These are phyloP conservation scores for Magnaporthiopsis poae DNA, from an alignment of 2,329 filamentous ascomycete genomes.

Conservation along the genomic window DNA sequence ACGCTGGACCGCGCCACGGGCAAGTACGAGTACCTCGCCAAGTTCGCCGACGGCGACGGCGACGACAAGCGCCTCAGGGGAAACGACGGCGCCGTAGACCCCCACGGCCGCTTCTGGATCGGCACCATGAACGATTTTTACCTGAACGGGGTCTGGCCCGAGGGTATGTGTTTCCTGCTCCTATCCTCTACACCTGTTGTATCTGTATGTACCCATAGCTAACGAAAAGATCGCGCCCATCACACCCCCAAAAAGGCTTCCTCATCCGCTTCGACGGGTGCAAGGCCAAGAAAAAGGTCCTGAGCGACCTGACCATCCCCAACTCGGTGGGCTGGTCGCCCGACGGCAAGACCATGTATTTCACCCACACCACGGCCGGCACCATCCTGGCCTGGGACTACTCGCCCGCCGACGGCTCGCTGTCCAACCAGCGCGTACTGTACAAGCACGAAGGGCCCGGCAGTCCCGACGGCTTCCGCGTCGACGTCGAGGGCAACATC, in stretches of 20 bases:
- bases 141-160: constrained; percentile 46
- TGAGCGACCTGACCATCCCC: constrained; percentile 63
- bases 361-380: constrained; percentile 65
- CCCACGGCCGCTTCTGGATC: constrained; percentile 72
- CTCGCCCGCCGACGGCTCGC: constrained; percentile 48
- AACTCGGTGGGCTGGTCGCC: constrained; percentile 77
- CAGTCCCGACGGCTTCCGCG: constrained; percentile 73
- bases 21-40: constrained; percentile 42
- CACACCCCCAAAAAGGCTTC: constrained; percentile 39
- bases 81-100: constrained; percentile 78
- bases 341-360: constrained; percentile 65
- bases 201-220: not conserved
- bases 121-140: constrained; percentile 74
- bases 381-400: constrained; percentile 70
- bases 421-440: constrained; percentile 61
- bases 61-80: constrained; percentile 49
- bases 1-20: constrained; percentile 56
- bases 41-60: constrained; percentile 28
- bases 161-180: constrained; percentile 36
- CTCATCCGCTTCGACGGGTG: constrained; percentile 63
- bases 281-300: constrained; percentile 47
- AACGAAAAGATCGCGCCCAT: too few species aligned
- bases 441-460: constrained; percentile 58
- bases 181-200: constrained; percentile 7
- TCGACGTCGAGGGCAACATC: constrained; percentile 75